Conservation (phyloP, 345 rosid genomes). For the Populus euphratica region DNA sequence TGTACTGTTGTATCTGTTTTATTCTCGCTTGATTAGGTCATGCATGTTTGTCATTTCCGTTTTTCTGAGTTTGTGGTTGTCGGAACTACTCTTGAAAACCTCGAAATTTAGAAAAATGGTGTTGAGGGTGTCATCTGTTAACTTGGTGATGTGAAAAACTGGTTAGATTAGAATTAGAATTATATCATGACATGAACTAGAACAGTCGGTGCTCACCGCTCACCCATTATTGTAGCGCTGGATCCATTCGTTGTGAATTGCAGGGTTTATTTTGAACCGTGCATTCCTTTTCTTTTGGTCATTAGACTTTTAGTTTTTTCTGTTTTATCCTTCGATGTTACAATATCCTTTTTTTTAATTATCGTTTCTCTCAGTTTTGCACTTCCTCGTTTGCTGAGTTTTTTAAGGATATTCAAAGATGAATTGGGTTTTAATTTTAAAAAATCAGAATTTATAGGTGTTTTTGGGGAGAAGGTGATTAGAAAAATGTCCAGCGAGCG, state of each 20-base stretch:
- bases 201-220: neutral
- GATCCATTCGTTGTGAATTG: neutral
- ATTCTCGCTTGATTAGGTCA: neutral
- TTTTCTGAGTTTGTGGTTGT: neutral
- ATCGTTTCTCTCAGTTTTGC: neutral
- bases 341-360: no score
- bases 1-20: neutral
- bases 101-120: neutral
- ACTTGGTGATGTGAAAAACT: neutral
- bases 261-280: neutral
- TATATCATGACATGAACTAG: no score
- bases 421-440: no score
- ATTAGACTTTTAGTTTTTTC: neutral
- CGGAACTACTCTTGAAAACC: neutral
- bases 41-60: neutral
- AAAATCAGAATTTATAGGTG: no score
- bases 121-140: neutral
- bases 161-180: no score
- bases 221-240: neutral
- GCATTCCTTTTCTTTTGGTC: neutral
- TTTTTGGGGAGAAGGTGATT: no score
- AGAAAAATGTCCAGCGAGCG: no score
- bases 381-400: no score
- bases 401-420: neutral
- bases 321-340: neutral